Evolutionary conservation across 2,329 filamentous ascomycete species (phyloP), one percentile per base, ranked within the genome.

Genomic region (Fusarium graminum): DNA sequence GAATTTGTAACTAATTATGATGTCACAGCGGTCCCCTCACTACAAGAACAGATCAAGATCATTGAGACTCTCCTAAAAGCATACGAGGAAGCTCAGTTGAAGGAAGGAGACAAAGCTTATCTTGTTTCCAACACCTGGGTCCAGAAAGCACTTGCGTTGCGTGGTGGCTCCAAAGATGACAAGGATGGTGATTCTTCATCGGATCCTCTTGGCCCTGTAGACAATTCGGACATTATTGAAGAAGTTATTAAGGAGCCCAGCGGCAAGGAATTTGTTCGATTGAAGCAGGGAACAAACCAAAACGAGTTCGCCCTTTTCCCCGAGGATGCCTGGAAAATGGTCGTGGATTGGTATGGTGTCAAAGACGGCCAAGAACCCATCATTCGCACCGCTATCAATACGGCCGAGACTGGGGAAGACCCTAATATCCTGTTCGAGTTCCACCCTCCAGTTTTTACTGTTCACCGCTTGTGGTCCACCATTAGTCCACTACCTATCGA

Each of bases 101-200:
- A 87, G 59, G 91, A 94, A 63, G 90, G 90, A n/a, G 86, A 92
- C 59, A 85, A 87, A 53, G 92, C 90, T 14, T 97, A 90, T 71
- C 79, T 97, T 19, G 86, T 98, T 6, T 96, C 94, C 3, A 86
- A 85, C 49, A 83, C 84, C 59, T 98, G 95, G 95, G 83, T 97
- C 32, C 83, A 86, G 56, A 86, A 88, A 59, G 92, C 95, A 4
- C 81, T 90, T 59, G 85, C 90, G 25, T 83, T 92, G 54, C 86
- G 86, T 46, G 83, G 85, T 10, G 85, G 87, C n/a, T 77, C 82
- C 16, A 84, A 86, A 57, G 79, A 83, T 50, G 83, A 82, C 19
- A 82, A 84, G 63, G 84, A 84, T 62, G 84, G 86, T 61, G 91
- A 91, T 64, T 80, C 83, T n/a, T 75, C 82, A 12, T 85, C 89